These are phyloP conservation scores for Arthrocladium fulminans DNA, from an alignment of 2,329 filamentous ascomycete genomes.

Conservation along the genomic window DNA sequence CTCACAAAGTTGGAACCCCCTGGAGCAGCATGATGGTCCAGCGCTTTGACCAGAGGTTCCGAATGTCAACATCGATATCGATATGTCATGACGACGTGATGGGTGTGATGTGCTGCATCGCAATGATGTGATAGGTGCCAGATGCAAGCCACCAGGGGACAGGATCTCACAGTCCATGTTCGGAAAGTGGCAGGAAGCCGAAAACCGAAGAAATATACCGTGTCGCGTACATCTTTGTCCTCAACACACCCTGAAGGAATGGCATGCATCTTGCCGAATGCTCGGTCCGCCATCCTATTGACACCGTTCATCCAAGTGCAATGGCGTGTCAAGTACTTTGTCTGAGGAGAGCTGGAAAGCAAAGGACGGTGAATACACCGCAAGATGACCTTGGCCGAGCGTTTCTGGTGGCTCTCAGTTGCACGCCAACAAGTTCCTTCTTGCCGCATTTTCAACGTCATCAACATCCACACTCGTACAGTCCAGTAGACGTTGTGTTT, in stretches of 20 bases:
- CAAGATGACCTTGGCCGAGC: background rate
- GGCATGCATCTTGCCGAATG: too few relatives aligned
- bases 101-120: background rate
- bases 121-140: background rate
- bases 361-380: constrained; percentile 8
- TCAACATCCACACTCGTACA: too few relatives aligned
- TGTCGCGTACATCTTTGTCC: too few relatives aligned
- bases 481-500: too few relatives aligned
- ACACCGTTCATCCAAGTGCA: too few relatives aligned
- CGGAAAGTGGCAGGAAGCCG: background rate
- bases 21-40: too few relatives aligned
- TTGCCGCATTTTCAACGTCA: background rate
- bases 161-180: background rate
- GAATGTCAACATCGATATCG: too few relatives aligned
- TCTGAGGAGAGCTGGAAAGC: background rate
- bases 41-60: background rate
- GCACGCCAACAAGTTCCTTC: background rate
- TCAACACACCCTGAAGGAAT: too few relatives aligned
- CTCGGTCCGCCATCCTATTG: too few relatives aligned
- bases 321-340: too few relatives aligned
- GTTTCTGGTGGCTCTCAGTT: background rate
- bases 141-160: background rate
- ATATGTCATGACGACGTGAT: background rate
- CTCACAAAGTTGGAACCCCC: background rate
- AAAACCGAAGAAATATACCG: too few relatives aligned